Evolutionary conservation across 2,329 filamentous ascomycete species (phyloP).

Genomic region (Aspergillus proliferans): DNA sequence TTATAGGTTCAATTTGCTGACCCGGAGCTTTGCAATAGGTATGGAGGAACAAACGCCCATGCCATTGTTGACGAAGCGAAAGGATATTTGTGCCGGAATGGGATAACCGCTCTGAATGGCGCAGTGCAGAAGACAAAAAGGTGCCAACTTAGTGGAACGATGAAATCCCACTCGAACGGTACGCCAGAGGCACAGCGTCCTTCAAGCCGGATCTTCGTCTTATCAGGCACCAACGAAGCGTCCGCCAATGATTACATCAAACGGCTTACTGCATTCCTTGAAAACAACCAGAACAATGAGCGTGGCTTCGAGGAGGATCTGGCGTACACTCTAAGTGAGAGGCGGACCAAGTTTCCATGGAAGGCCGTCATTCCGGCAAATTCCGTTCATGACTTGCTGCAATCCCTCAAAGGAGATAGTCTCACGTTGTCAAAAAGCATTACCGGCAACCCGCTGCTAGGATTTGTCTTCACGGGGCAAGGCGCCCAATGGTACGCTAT

Average conservation of each 20-base stretch:
- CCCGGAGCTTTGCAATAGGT: background rate
- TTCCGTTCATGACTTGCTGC: background rate
- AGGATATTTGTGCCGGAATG: background rate
- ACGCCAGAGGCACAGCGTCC: too few relatives aligned
- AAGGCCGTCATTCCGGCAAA: background rate
- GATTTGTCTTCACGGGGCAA: constrained; percentile 14
- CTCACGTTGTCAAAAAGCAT: background rate
- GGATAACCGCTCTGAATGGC: background rate
- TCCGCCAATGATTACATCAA: too few relatives aligned
- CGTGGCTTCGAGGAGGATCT: background rate
- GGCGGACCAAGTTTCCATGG: background rate
- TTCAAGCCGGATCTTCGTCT: too few relatives aligned
- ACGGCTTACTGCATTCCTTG: background rate
- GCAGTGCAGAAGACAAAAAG: background rate
- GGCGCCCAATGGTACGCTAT: constrained; percentile 19
- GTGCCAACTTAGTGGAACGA: too few relatives aligned
- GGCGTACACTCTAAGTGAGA: background rate
- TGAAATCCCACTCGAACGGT: too few relatives aligned
- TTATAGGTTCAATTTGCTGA: too few relatives aligned
- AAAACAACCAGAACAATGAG: background rate
- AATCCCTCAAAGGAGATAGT: background rate
- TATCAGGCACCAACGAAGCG: too few relatives aligned
- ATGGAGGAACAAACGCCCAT: constrained; percentile 17
- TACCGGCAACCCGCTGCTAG: constrained; percentile 1
- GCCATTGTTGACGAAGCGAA: constrained; percentile 10